Evolutionary conservation across 2,329 filamentous ascomycete species (phyloP).

Genomic region (Pseudocercospora fijiensis): DNA sequence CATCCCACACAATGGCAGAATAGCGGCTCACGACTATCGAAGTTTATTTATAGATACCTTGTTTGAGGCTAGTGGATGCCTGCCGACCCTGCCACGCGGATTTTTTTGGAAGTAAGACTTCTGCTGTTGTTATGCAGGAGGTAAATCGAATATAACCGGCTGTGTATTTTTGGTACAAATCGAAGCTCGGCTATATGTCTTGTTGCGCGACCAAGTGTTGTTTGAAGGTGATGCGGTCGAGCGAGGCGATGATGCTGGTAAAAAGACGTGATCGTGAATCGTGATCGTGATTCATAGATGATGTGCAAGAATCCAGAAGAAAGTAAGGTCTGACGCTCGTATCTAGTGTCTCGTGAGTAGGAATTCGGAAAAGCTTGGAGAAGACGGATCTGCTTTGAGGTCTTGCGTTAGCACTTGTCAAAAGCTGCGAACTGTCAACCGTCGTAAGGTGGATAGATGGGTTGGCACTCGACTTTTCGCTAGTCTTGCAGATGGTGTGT

Average conservation of each 20-base stretch:
- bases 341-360: background rate
- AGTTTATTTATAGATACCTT: background rate
- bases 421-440: background rate
- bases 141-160: background rate
- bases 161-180: background rate
- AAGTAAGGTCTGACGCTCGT: background rate
- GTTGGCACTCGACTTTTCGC: background rate
- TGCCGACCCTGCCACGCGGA: background rate
- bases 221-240: background rate
- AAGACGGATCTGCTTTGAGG: background rate
- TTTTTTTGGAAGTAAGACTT: background rate
- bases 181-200: background rate
- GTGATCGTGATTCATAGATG: too few species aligned
- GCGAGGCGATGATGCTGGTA: background rate
- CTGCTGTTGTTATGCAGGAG: background rate
- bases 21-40: background rate
- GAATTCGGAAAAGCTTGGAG: background rate
- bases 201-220: background rate
- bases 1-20: background rate
- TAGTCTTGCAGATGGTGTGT: constrained; percentile 4
- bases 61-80: background rate
- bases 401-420: constrained; percentile 1
- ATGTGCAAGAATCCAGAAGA: background rate
- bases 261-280: too few species aligned
- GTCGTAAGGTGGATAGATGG: background rate